Conservation (phyloP, 2,329 filamentous ascomycete genomes). For the Septoria petroselini region DNA sequence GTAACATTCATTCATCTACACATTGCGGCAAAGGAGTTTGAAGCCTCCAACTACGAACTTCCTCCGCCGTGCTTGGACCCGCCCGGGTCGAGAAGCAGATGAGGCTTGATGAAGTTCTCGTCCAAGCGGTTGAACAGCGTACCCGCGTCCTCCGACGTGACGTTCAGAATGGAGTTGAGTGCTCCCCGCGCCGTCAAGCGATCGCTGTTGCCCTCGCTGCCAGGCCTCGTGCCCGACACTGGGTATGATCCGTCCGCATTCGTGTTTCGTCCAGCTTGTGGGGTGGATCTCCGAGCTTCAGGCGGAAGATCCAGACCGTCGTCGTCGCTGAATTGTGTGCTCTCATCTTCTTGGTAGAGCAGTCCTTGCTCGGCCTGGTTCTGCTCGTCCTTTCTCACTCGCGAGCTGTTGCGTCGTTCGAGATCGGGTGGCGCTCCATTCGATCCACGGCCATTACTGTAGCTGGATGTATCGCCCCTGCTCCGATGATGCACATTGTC, state of each 20-base stretch:
- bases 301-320: conserved; percentile 60
- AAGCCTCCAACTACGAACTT: conserved; percentile 1
- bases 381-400: conserved; percentile 42
- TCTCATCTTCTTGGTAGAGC: conserved; percentile 49
- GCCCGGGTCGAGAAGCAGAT: conserved; percentile 71
- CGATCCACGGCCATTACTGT: conserved; percentile 58
- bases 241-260: conserved; percentile 38
- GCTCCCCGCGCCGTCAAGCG: conserved; percentile 68
- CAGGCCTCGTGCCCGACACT: conserved; percentile 38
- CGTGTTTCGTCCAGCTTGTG: conserved; percentile 22
- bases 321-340: conserved; percentile 40
- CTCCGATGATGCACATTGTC: conserved; percentile 35
- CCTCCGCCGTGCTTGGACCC: conserved; percentile 21
- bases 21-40: not conserved
- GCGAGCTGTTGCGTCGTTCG: conserved; percentile 54
- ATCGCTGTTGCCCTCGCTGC: conserved; percentile 25
- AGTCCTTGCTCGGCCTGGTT: conserved; percentile 53
- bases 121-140: conserved; percentile 89
- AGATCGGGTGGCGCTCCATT: conserved; percentile 46
- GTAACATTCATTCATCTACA: conserved; percentile 11
- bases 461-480: conserved; percentile 55
- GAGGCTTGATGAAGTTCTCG: conserved; percentile 94
- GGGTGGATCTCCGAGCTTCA: conserved; percentile 50
- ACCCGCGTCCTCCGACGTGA: conserved; percentile 78
- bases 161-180: conserved; percentile 74